A percentile compares a stretch with the other conserved stretches of the same genome.
phyloP scores from a whole-genome alignment of 2,329 filamentous ascomycete species.

The Rhexocercosporidium sp. region DNA sequence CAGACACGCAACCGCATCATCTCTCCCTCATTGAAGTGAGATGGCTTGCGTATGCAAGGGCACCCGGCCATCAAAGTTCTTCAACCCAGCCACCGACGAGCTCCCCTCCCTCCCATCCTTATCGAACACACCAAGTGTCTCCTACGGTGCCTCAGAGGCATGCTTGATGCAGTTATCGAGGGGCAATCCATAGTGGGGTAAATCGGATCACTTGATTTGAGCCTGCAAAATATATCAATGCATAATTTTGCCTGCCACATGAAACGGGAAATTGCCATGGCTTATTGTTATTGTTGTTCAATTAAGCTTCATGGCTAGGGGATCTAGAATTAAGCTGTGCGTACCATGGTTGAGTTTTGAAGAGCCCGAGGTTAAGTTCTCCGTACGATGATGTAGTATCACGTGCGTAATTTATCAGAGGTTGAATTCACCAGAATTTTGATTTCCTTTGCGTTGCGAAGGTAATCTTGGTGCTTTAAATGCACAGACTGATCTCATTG shows the following conservation, averaged over 20 bases:
- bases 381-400: constrained; percentile 1
- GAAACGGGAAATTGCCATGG: constrained; percentile 20
- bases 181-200: constrained; percentile 35
- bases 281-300: constrained; percentile 22
- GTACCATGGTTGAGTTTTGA: constrained; percentile 12
- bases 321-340: not conserved
- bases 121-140: constrained; percentile 20
- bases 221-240: constrained; percentile 16
- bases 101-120: too few relatives aligned
- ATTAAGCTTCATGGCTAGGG: constrained; percentile 25
- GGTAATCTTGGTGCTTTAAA: too few relatives aligned
- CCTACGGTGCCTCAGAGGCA: constrained; percentile 27
- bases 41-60: constrained; percentile 34
- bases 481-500: too few relatives aligned
- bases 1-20: constrained; percentile 9
- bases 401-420: not conserved
- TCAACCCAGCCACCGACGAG: constrained; percentile 27
- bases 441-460: too few relatives aligned
- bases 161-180: constrained; percentile 29
- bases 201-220: constrained; percentile 25
- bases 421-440: too few relatives aligned
- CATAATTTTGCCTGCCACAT: constrained; percentile 21
- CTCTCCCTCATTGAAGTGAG: not conserved
- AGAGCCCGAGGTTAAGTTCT: not conserved
- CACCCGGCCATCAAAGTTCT: constrained; percentile 13